These are phyloP conservation scores for Neospermospora avenae DNA, from an alignment of 2,329 filamentous ascomycete species.

Conservation along the genomic window DNA sequence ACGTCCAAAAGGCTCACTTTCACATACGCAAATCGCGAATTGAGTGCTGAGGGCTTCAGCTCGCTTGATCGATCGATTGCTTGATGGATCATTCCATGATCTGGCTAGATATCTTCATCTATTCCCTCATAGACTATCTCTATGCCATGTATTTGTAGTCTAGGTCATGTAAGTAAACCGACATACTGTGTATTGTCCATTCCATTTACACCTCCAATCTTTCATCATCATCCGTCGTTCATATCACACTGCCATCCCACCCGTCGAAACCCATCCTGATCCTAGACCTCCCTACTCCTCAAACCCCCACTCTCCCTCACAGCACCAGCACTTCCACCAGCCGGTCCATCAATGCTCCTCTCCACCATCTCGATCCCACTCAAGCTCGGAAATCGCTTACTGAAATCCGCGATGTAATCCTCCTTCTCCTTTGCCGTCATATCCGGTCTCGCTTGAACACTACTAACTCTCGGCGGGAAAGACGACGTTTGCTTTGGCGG, in stretches of 20 bases:
- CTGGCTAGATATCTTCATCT: too few relatives aligned
- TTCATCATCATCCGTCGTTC: neutral
- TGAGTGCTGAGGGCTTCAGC: too few relatives aligned
- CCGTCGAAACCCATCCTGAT: neutral
- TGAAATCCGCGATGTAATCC: slow-evolving; percentile 69
- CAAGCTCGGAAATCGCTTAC: slow-evolving; percentile 81
- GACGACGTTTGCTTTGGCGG: slow-evolving; percentile 37
- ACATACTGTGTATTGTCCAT: too few relatives aligned
- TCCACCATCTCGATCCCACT: slow-evolving; percentile 68
- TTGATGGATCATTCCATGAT: too few relatives aligned
- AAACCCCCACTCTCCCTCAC: slow-evolving; percentile 8
- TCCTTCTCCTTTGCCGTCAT: slow-evolving; percentile 58
- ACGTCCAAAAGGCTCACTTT: too few relatives aligned
- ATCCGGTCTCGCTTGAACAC: slow-evolving; percentile 46
- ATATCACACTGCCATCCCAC: neutral
- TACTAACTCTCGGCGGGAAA: slow-evolving; percentile 36
- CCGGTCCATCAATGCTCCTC: slow-evolving; percentile 26
- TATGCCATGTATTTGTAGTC: too few relatives aligned
- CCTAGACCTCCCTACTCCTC: slow-evolving; percentile 6
- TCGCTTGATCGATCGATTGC: too few relatives aligned
- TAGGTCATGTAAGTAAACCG: too few relatives aligned
- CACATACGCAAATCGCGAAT: too few relatives aligned
- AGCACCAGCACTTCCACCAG: neutral
- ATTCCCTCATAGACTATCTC: too few relatives aligned
- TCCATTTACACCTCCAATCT: too few relatives aligned